Evolutionary conservation across 768 basidiomycete species (phyloP).

Genomic region (Roridomyces roridus): DNA sequence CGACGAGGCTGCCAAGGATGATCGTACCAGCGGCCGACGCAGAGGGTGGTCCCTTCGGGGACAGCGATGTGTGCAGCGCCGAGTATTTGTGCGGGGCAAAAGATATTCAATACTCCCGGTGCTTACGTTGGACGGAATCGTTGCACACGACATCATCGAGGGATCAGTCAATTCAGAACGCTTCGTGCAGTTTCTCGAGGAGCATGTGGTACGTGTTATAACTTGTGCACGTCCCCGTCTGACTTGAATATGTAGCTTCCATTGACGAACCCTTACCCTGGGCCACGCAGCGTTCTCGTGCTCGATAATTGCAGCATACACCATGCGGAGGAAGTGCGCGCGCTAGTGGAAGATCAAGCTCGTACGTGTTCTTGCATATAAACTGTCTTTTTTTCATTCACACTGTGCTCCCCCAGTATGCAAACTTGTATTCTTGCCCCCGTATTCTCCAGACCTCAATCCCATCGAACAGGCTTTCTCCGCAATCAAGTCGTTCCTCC

Average conservation of each 20-base stretch:
- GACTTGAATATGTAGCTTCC: constrained; percentile 9
- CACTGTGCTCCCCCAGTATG: constrained; percentile 5
- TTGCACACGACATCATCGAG: constrained; percentile 26
- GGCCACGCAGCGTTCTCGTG: constrained; percentile 35
- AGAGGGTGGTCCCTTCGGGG: constrained; percentile 9
- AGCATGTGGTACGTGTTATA: constrained; percentile 17
- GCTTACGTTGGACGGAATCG: constrained; percentile 23
- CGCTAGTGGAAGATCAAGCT: constrained; percentile 27
- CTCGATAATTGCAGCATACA: constrained; percentile 42
- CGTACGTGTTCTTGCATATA: constrained; percentile 3
- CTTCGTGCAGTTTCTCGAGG: constrained; percentile 29
- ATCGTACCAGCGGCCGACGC: constrained; percentile 8
- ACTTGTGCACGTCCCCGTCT: not conserved
- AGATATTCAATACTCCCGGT: constrained; percentile 28
- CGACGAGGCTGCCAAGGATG: constrained; percentile 24
- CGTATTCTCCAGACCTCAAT: constrained; percentile 36
- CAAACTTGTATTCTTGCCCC: constrained; percentile 31
- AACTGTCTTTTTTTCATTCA: not conserved
- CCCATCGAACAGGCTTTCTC: constrained; percentile 34
- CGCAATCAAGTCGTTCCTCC: constrained; percentile 10
- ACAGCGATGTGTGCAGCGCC: constrained; percentile 14
- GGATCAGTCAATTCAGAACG: constrained; percentile 28
- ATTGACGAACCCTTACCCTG: constrained; percentile 35
- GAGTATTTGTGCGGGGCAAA: constrained; percentile 23
- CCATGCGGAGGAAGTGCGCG: constrained; percentile 33